These are phyloP conservation scores for Flaveria sonorensis DNA, from an alignment of 129 eudicot species.

Conservation along the genomic window DNA sequence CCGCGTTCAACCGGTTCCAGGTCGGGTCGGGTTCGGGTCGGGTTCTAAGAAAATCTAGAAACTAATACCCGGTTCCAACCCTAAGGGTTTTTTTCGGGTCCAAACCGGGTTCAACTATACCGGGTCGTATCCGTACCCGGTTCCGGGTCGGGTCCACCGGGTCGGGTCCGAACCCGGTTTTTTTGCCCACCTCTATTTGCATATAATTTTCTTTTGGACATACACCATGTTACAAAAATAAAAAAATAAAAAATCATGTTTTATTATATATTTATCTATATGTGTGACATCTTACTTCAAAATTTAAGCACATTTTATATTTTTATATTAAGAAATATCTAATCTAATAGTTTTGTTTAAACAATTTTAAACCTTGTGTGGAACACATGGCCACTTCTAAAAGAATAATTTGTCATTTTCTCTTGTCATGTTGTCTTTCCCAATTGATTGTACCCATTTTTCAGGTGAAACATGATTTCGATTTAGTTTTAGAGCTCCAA, in stretches of 20 bases:
- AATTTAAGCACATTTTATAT: background rate
- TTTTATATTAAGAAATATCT: background rate
- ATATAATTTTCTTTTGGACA: background rate
- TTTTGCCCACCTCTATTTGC: too few species aligned
- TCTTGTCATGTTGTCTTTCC: constrained; percentile 4
- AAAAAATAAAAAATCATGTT: too few species aligned
- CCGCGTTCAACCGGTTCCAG: too few species aligned
- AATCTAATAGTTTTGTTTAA: too few species aligned
- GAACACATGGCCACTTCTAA: constrained; percentile 8
- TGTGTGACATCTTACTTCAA: background rate
- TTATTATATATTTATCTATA: background rate
- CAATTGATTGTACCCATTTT: background rate
- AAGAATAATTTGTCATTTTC: constrained; percentile 1
- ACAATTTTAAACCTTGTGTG: background rate
- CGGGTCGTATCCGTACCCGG: too few species aligned
- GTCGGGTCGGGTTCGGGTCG: too few species aligned
- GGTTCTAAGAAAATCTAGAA: too few species aligned
- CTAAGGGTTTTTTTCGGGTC: too few species aligned
- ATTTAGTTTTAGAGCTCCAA: background rate
- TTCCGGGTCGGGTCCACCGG: too few species aligned
- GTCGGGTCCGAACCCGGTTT: too few species aligned
- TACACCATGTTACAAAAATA: background rate
- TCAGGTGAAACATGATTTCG: constrained; percentile 12
- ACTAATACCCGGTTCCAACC: too few species aligned
- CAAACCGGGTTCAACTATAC: too few species aligned